Conservation (phyloP, 495 filamentous ascomycete genomes). For the Parachaetomium inaequale region DNA sequence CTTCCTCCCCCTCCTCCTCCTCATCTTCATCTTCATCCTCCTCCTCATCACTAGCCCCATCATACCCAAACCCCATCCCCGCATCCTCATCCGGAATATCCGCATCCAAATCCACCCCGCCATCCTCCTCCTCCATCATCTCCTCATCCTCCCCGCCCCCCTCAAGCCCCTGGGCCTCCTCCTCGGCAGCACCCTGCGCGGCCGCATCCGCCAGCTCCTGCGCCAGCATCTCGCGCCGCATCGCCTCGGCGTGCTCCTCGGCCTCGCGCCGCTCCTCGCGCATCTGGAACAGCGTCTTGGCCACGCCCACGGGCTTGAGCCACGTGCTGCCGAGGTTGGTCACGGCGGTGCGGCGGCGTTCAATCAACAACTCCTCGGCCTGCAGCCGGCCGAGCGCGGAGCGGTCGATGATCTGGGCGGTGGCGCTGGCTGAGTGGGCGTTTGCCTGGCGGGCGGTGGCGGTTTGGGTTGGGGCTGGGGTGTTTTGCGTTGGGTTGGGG, state of each 20-base stretch:
- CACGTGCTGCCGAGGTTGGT: slow-evolving; percentile 71
- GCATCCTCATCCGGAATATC: slow-evolving; percentile 63
- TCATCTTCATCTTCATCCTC: slow-evolving; percentile 34
- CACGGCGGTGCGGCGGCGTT: slow-evolving; percentile 66
- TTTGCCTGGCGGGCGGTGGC: slow-evolving; percentile 8
- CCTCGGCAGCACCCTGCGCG: slow-evolving; percentile 38
- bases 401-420: slow-evolving; percentile 37
- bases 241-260: slow-evolving; percentile 70
- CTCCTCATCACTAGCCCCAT: slow-evolving; percentile 45
- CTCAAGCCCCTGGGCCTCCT: slow-evolving; percentile 24
- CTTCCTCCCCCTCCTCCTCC: slow-evolving; percentile 30
- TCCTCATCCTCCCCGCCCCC: slow-evolving; percentile 45
- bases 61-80: slow-evolving; percentile 40
- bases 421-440: not conserved
- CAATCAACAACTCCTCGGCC: slow-evolving; percentile 64
- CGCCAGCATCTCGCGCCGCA: slow-evolving; percentile 63
- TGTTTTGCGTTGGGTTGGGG: slow-evolving; percentile 24
- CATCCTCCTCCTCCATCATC: slow-evolving; percentile 29
- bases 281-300: slow-evolving; percentile 72
- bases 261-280: slow-evolving; percentile 75
- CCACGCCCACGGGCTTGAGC: slow-evolving; percentile 72
- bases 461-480: slow-evolving; percentile 5
- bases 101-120: slow-evolving; percentile 56
- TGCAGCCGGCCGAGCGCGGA: slow-evolving; percentile 58
- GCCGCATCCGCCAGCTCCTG: slow-evolving; percentile 60